Evolutionary conservation across 139 green algal species (phyloP), one percentile per base, ranked within the genome.

Genomic region (Chlorella sp.): DNA sequence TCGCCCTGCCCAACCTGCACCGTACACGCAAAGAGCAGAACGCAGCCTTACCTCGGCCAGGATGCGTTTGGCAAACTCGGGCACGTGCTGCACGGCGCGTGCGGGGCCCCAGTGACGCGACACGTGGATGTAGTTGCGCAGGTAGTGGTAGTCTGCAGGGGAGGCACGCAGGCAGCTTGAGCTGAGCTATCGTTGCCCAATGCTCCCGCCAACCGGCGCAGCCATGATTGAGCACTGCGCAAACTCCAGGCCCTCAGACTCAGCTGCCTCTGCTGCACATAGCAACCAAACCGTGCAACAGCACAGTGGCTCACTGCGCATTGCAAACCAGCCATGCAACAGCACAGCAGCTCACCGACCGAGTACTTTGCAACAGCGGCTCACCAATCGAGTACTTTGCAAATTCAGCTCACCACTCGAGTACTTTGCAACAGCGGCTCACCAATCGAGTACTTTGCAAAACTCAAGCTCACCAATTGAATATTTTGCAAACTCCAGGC

Each of bases 401-500:
- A n/a, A n/a, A n/a, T n/a, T n/a, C n/a, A n/a, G n/a, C n/a, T n/a
- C n/a, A n/a, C n/a, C n/a, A n/a, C n/a, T n/a, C n/a, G n/a, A n/a
- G 60, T 68, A 32, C 60, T 68, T 32, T 68, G 60, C 60, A 68
- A 17, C 30, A 30, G 60, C 60, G 19, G 19, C 6, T 68, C 6
- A 22, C 60, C 32, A 68, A 22, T 68, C 60, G 60, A 68, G 30
- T 6, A 22, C 60, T 68, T n/a, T n/a, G n/a, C n/a, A n/a, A n/a
- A n/a, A n/a, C n/a, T 54, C 51, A 60, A 26, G 51, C 51, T 60
- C 51, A 60, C 51, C 51, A 60, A 60, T 60, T 16, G 51, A 60
- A 89, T 99, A 99, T 32, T 89, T 86, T 2, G 90, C 97, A 92
- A 99, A 99, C 88, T 99, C 97, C 24, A 99, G 84, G 1, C 97